Percentiles rank a stretch among this genome's conserved stretches.
Conservation (phyloP, 352 stramenopile species). For the Blastocystis sp. region DNA sequence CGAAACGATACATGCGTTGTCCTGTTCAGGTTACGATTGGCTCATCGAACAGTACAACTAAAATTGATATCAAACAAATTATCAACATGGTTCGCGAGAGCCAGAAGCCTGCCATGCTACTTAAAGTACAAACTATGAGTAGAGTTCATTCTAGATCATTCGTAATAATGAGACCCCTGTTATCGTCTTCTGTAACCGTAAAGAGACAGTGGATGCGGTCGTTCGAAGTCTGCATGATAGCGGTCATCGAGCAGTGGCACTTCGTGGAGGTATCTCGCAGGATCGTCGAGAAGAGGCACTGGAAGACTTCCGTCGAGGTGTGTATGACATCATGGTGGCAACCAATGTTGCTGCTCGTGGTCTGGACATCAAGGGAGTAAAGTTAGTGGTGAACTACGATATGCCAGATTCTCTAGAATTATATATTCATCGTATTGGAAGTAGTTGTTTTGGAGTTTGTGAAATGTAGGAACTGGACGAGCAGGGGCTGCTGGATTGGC, state of each 20-base stretch:
- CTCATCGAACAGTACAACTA: constrained; percentile 88
- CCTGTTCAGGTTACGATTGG: constrained; percentile 94
- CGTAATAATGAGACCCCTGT: constrained; percentile 73
- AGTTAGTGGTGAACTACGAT: constrained; percentile 97
- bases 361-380: constrained; percentile 87
- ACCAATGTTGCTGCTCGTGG: constrained; percentile 75
- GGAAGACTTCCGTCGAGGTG: constrained; percentile 72
- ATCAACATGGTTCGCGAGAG: constrained; percentile 78
- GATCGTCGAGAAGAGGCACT: constrained; percentile 86
- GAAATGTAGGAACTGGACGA: constrained; percentile 76
- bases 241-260: constrained; percentile 44
- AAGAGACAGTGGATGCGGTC: constrained; percentile 86
- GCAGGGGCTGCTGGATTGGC: constrained; percentile 91
- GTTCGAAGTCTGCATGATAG: neutral
- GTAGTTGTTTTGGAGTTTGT: constrained; percentile 63
- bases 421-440: constrained; percentile 95
- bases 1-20: constrained; percentile 89
- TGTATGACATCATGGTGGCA: constrained; percentile 69
- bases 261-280: constrained; percentile 93
- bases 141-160: constrained; percentile 79
- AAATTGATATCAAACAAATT: constrained; percentile 92
- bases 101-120: constrained; percentile 82
- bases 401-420: constrained; percentile 92
- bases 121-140: constrained; percentile 63
- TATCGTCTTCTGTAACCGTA: constrained; percentile 99